Base-by-base conservation (phyloP, 2,329 filamentous ascomycete species). In the Bipolaris oryzae region DNA sequence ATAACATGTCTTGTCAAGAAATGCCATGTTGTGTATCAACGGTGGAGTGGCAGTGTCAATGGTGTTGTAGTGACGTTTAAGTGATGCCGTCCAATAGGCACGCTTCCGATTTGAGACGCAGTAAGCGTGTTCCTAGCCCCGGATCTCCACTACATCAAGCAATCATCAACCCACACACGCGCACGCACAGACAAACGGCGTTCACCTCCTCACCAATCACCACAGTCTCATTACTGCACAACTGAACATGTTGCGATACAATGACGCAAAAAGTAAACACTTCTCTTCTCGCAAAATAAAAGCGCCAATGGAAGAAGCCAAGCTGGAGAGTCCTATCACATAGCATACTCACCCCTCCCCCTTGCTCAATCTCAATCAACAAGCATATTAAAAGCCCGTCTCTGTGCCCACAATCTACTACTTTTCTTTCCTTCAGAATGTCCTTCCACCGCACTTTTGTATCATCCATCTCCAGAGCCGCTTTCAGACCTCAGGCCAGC, bases 381-480 rank as follows among this genome's bases (percentile, higher is more conserved):
- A 47, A 20, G 15, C 44, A 37, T 37, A 25, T 47, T 47, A 47
- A 47, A 47, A 47, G 25, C 31, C 33, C 25, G 7, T 15, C 15
- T 23, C 33, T 47, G 28, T 47, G 13, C 20, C 33, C 5, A 2
- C 9, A 25, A 10, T 5, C 16, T 35, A 6, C n/a, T 18, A 13
- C 25, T 11, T 18, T 25, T 47, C 28, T 47, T 16, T 13, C 15
- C 20, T 35, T 13, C 33, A 47, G 15, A n/a, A 62, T 65, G 55
- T 57, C 49, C 33, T 28, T 51, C 37, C 33, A 46, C 25, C 59
- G 61, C 38, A 28, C 45, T 38, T 34, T 47, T 25, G 33, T n/a
- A 21, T 47, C 44, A 10, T 47, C 44, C 15, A 31, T 60, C 16
- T 43, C 55, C 15, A 57, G 53, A 48, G 59, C 45, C n/a, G 55